Conservation (phyloP, 129 eudicot genomes). For the Heracleum sosnowskyi region DNA sequence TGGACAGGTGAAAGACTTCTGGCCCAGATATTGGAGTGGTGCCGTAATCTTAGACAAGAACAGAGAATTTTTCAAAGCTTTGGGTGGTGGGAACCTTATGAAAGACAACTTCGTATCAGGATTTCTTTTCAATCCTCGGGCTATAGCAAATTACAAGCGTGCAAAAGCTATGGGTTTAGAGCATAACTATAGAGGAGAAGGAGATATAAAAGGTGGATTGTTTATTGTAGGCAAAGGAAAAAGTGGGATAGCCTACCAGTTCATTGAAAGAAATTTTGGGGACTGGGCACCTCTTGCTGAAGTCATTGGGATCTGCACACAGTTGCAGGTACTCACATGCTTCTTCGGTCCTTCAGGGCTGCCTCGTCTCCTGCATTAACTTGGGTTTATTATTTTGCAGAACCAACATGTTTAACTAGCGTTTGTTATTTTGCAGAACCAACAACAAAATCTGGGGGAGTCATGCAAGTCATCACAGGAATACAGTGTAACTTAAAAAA, state of each 20-base stretch:
- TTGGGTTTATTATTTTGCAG: slow-evolving; percentile 30
- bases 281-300: slow-evolving; percentile 87
- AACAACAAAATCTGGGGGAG: slow-evolving; percentile 27
- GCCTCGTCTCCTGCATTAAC: slow-evolving; percentile 8
- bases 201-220: slow-evolving; percentile 84
- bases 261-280: slow-evolving; percentile 72
- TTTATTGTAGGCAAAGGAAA: slow-evolving; percentile 67
- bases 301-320: slow-evolving; percentile 54
- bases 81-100: slow-evolving; percentile 75
- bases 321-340: slow-evolving; percentile 41
- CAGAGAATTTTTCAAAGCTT: slow-evolving; percentile 69
- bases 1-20: slow-evolving; percentile 63
- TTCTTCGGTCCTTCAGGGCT: not conserved
- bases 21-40: slow-evolving; percentile 94
- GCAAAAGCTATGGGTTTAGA: slow-evolving; percentile 67
- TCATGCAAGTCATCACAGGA: slow-evolving; percentile 25
- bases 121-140: slow-evolving; percentile 67
- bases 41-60: slow-evolving; percentile 58
- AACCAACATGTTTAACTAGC: slow-evolving; percentile 25
- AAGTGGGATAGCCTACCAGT: slow-evolving; percentile 78
- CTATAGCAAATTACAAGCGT: slow-evolving; percentile 67
- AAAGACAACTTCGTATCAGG: slow-evolving; percentile 86
- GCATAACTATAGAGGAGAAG: slow-evolving; percentile 68
- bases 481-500: slow-evolving; percentile 10
- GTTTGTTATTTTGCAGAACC: slow-evolving; percentile 35